Evolutionary conservation across 805 yeast genomes (phyloP).

Genomic region (Pichia heedii): DNA sequence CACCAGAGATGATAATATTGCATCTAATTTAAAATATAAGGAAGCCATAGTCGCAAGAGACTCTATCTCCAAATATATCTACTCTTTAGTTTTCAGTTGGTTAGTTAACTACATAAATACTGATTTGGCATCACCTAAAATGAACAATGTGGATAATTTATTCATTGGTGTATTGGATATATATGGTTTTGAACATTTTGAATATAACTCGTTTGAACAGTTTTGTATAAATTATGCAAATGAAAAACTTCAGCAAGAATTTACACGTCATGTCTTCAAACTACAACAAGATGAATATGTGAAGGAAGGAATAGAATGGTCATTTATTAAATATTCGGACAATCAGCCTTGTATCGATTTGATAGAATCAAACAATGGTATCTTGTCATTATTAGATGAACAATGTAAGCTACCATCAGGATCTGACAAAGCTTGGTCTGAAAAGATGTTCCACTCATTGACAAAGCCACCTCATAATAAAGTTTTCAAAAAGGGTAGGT

Average conservation of each 20-base stretch:
- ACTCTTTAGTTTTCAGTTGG: conserved; percentile 92
- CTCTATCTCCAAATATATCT: conserved; percentile 89
- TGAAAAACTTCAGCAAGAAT: conserved; percentile 94
- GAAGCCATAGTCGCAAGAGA: conserved; percentile 90
- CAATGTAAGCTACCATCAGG: conserved; percentile 94
- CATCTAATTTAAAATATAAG: conserved; percentile 67
- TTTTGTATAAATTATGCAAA: conserved; percentile 96
- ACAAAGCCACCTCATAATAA: conserved; percentile 66
- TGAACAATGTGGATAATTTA: conserved; percentile 45
- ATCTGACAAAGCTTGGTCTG: conserved; percentile 84
- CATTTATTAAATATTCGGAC: conserved; percentile 89
- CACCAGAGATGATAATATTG: conserved; percentile 85
- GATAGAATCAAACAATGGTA: conserved; percentile 83
- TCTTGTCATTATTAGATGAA: conserved; percentile 82
- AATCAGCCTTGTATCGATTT: conserved; percentile 93
- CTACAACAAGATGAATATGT: conserved; percentile 93
- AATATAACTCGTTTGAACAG: conserved; percentile 90
- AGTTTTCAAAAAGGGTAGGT: conserved; percentile 89
- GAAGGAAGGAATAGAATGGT: conserved; percentile 91
- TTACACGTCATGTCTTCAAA: conserved; percentile 94
- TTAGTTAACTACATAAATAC: conserved; percentile 73
- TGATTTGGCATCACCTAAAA: conserved; percentile 70
- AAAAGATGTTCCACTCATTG: conserved; percentile 78
- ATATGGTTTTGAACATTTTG: conserved; percentile 95
- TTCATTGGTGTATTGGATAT: conserved; percentile 96